These are phyloP conservation scores for Vicia villosa DNA, from an alignment of 306 rosid genomes.

Conservation along the genomic window DNA sequence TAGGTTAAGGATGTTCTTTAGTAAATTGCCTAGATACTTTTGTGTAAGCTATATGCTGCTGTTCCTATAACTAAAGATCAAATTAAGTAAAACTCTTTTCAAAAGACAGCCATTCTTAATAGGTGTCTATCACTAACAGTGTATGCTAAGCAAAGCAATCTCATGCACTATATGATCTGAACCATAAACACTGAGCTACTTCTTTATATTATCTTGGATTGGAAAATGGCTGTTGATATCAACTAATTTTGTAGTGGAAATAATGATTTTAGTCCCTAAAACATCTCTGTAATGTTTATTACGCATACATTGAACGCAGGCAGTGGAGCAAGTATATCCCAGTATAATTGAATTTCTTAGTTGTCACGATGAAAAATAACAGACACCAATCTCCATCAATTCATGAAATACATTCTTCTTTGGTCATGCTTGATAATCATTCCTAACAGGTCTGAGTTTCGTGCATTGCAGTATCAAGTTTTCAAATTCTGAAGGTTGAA, in stretches of 20 bases:
- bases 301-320: conserved; percentile 53
- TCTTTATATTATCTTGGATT: conserved; percentile 16
- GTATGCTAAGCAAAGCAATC: too few species aligned
- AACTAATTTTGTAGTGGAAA: background rate
- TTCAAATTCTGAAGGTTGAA: conserved; percentile 7
- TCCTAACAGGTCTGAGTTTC: conserved; percentile 38
- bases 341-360: conserved; percentile 74
- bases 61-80: too few species aligned
- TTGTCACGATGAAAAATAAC: conserved; percentile 57
- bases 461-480: too few species aligned
- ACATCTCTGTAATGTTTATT: conserved; percentile 29
- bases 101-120: too few species aligned
- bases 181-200: too few species aligned
- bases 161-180: too few species aligned
- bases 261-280: too few species aligned
- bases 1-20: too few species aligned
- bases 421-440: conserved; percentile 33
- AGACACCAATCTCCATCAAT: conserved; percentile 24
- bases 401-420: conserved; percentile 27
- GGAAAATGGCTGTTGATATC: background rate
- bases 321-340: conserved; percentile 85
- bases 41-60: too few species aligned
- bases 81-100: too few species aligned
- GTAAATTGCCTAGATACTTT: too few species aligned
- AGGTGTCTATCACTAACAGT: too few species aligned